Evolutionary conservation across 2,329 filamentous ascomycete species (phyloP).

Genomic region (Parastagonospora avenae): DNA sequence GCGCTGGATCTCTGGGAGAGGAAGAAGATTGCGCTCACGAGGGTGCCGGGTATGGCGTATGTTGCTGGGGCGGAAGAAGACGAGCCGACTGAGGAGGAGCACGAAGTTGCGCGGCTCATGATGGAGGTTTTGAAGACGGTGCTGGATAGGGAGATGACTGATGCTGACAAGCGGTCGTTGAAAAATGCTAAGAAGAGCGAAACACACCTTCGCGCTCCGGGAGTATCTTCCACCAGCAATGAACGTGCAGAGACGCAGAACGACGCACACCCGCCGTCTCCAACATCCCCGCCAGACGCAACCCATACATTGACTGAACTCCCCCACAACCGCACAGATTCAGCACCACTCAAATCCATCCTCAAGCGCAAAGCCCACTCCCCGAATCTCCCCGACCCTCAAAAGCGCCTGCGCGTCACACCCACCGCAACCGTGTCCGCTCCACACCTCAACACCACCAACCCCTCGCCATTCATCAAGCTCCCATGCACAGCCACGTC

Average conservation of each 20-base stretch:
- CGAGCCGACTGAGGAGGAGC: conserved; percentile 10
- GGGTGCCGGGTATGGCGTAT: conserved; percentile 13
- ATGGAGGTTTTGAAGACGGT: conserved; percentile 6
- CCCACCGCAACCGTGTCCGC: conserved; percentile 12
- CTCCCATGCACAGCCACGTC: not conserved
- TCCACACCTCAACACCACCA: conserved; percentile 6
- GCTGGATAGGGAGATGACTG: conserved; percentile 3
- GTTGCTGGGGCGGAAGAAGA: conserved; percentile 7
- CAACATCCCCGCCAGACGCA: too few relatives aligned
- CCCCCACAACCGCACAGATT: not conserved
- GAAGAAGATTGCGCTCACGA: conserved; percentile 7
- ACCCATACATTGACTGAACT: not conserved
- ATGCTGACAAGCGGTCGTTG: not conserved
- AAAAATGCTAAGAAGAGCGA: too few relatives aligned
- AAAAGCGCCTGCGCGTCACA: conserved; percentile 15
- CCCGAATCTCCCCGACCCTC: not conserved
- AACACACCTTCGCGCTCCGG: too few relatives aligned
- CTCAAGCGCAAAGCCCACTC: conserved; percentile 11
- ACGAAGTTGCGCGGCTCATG: conserved; percentile 6
- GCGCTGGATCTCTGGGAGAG: conserved; percentile 11
- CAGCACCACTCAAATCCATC: conserved; percentile 3
- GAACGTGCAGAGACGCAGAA: too few relatives aligned
- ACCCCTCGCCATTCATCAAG: conserved; percentile 8
- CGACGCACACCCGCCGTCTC: too few relatives aligned
- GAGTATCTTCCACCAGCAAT: too few relatives aligned